Conservation (phyloP, 305 asterid genomes). For the Petunia hybrid region DNA sequence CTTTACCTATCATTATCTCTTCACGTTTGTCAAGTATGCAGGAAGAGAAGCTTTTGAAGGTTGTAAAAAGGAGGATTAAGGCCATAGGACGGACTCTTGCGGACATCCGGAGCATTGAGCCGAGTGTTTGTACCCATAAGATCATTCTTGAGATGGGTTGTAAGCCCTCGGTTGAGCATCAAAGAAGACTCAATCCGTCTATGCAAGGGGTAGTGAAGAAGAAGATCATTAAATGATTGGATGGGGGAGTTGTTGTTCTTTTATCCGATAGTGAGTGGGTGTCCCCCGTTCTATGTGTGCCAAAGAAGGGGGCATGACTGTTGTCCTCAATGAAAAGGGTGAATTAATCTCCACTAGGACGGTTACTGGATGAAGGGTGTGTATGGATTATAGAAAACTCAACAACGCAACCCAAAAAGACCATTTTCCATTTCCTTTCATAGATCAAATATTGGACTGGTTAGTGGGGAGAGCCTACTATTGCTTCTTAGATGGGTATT, state of each 20-base stretch:
- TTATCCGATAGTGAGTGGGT: background rate
- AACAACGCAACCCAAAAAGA: background rate
- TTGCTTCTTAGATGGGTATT: background rate
- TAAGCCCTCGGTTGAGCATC: background rate
- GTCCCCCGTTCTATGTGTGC: background rate
- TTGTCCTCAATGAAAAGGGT: background rate
- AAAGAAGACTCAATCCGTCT: background rate
- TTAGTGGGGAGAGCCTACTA: background rate
- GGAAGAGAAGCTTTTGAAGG: background rate
- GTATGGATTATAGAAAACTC: background rate
- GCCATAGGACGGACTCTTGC: background rate
- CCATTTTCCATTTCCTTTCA: background rate
- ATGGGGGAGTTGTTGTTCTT: background rate
- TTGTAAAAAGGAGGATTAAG: background rate
- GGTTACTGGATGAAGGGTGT: background rate
- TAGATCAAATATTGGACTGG: background rate
- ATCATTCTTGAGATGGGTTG: background rate
- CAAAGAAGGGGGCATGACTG: background rate
- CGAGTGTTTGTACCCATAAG: background rate
- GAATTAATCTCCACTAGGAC: background rate
- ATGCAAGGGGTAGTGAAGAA: background rate
- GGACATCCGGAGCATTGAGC: background rate
- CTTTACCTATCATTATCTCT: background rate
- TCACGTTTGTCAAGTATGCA: background rate
- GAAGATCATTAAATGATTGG: background rate